Conservation (phyloP, 495 filamentous ascomycete species). For the Alectoria sarmentosa region DNA sequence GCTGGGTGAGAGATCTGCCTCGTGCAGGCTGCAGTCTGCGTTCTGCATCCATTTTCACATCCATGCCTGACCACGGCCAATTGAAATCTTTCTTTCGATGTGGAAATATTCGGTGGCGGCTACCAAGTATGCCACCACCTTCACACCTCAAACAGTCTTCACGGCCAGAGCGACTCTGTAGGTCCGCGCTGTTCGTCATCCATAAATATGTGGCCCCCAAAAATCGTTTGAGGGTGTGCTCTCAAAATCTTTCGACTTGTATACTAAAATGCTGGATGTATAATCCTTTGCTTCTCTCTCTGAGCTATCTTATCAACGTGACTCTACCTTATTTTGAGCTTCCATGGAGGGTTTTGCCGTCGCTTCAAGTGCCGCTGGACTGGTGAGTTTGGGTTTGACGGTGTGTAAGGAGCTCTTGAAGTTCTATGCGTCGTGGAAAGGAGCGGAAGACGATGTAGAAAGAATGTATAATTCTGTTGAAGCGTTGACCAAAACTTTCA, state of each 20-base stretch:
- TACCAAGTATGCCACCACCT: background rate
- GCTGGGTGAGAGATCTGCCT: no score
- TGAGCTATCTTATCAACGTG: no score
- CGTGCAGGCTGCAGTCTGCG: background rate
- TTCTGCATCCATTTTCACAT: background rate
- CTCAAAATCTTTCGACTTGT: background rate
- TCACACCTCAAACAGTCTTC: background rate
- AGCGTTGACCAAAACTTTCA: conserved; percentile 14
- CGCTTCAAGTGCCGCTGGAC: conserved; percentile 15
- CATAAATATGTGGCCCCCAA: background rate
- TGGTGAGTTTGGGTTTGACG: conserved; percentile 20
- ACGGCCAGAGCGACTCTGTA: background rate
- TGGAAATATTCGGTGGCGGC: background rate
- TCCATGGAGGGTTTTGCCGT: conserved; percentile 13
- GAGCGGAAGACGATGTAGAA: conserved; percentile 13
- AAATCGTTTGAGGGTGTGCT: background rate
- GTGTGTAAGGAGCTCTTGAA: conserved; percentile 18
- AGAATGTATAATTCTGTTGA: conserved; percentile 13
- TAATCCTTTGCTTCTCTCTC: background rate
- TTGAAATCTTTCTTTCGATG: background rate
- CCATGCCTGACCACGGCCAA: background rate
- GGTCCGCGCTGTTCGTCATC: background rate
- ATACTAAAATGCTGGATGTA: background rate
- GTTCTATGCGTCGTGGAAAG: conserved; percentile 22
- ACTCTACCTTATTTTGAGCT: background rate